Evolutionary conservation across 306 rosid genomes (phyloP), one percentile per base, ranked within the genome.

Genomic region (Ziziphus jujuba): DNA sequence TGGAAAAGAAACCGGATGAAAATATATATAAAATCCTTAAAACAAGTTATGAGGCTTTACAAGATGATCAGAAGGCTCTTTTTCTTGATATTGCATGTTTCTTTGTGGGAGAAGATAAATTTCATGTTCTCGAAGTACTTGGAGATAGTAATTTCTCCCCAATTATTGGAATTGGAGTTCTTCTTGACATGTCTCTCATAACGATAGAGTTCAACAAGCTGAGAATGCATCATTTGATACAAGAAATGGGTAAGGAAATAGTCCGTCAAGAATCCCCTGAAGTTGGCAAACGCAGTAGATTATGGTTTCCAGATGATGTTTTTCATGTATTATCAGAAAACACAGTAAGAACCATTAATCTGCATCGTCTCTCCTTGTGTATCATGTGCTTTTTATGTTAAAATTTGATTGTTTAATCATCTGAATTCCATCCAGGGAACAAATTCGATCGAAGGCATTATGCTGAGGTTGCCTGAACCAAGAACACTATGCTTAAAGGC

Each of bases 191-290:
- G 52, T 72, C 65, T 55, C 43, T 72, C 14, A 9, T 72, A 31
- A 56, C 49, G 1, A 1, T 62, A 5, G 76, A 63, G 19, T 6
- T 6, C 2, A 44, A 63, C 34, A 72, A 63, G 56, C 35, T 72
- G 1, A 45, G n/a, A 55, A 72, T 72, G 76, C 76, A 72, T 33
- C 63, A 72, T 63, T 63, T 72, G 63, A 63, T 72, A 25, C 63
- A 49, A 7, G 63, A 63, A 15, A 62, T 63, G 70, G 76, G 70
- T 2, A 40, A 47, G 11, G 70, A 55, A 23, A 53, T 72, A 28
- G 38, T 63, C 11, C 34, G 56, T 8, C 64, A 54, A 14, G 43
- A 6, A 5, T 63, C 28, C 11, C 33, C 33, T 5, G 43, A 62
- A 6, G 47, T 63, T 12, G 76, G 33, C 16, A 43, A 65, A 43